Evolutionary conservation across 176 grass and related monocot genomes (phyloP).

Genomic region (Avena insularis): DNA sequence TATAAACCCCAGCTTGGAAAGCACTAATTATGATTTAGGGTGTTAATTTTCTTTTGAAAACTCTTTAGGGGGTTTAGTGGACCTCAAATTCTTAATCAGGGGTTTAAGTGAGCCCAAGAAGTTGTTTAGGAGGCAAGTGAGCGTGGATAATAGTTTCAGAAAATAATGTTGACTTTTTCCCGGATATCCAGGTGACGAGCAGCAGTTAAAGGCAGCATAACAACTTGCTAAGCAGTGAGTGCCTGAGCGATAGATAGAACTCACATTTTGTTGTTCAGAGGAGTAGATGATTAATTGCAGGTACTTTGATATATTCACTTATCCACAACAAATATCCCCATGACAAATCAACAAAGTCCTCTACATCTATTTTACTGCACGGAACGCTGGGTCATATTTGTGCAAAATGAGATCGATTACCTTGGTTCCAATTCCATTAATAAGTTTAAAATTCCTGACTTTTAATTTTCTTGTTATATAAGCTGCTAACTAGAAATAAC

Average conservation of each 20-base stretch:
- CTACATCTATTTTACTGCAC: not conserved
- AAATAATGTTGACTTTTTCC: too few species aligned
- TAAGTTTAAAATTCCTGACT: not conserved
- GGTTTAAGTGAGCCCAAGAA: not conserved
- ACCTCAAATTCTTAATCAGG: not conserved
- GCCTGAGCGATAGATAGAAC: not conserved
- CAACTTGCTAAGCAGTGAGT: conserved; percentile 10
- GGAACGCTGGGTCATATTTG: not conserved
- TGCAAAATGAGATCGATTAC: not conserved
- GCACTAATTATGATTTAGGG: not conserved
- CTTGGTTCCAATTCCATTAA: not conserved
- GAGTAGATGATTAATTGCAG: not conserved
- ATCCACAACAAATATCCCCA: not conserved
- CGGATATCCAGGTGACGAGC: too few species aligned
- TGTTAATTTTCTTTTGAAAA: too few species aligned
- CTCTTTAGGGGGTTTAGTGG: not conserved
- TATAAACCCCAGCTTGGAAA: not conserved
- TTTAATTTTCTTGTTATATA: not conserved
- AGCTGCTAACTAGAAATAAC: not conserved
- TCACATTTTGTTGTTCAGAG: conserved; percentile 14
- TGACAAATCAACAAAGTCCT: not conserved
- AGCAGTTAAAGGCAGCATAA: not conserved
- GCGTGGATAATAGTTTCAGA: not conserved
- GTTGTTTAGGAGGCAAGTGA: not conserved
- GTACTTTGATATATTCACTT: not conserved